These are phyloP conservation scores for Phytophthora crassamura DNA, from an alignment of 352 stramenopile genomes.

Conservation along the genomic window DNA sequence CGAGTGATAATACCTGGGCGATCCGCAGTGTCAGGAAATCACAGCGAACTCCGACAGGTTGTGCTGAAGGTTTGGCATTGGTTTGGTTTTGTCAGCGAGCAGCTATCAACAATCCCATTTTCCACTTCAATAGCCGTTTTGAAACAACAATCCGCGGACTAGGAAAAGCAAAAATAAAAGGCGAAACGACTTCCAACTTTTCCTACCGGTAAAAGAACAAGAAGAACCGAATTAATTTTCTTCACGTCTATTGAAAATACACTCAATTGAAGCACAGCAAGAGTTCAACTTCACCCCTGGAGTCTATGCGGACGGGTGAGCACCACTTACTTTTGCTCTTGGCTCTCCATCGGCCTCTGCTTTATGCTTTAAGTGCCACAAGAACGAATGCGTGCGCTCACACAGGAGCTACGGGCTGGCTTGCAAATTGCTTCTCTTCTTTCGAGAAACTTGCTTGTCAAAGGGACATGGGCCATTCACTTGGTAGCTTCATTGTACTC, in stretches of 20 bases:
- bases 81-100: constrained; percentile 15
- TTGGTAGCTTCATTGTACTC: constrained; percentile 50
- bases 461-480: constrained; percentile 33
- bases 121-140: constrained; percentile 30
- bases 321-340: constrained; percentile 33
- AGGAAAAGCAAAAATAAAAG: constrained; percentile 36
- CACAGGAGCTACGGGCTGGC: constrained; percentile 26
- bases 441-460: constrained; percentile 30
- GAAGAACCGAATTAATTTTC: constrained; percentile 9
- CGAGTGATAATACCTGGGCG: constrained; percentile 4
- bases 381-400: constrained; percentile 26
- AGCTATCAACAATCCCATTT: constrained; percentile 16
- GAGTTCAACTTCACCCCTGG: constrained; percentile 19
- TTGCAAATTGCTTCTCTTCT: constrained; percentile 39
- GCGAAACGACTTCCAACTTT: constrained; percentile 14
- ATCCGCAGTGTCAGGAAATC: constrained; percentile 18
- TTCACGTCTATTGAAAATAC: constrained; percentile 34
- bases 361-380: constrained; percentile 27
- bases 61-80: constrained; percentile 22
- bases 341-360: constrained; percentile 22
- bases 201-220: constrained; percentile 3
- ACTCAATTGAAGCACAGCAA: constrained; percentile 9
- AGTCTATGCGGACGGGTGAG: constrained; percentile 11
- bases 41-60: constrained; percentile 23
- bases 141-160: constrained; percentile 25